Conservation (phyloP, 192 early-diverging fungal genomes). For the Spizellomyces punctatus region DNA sequence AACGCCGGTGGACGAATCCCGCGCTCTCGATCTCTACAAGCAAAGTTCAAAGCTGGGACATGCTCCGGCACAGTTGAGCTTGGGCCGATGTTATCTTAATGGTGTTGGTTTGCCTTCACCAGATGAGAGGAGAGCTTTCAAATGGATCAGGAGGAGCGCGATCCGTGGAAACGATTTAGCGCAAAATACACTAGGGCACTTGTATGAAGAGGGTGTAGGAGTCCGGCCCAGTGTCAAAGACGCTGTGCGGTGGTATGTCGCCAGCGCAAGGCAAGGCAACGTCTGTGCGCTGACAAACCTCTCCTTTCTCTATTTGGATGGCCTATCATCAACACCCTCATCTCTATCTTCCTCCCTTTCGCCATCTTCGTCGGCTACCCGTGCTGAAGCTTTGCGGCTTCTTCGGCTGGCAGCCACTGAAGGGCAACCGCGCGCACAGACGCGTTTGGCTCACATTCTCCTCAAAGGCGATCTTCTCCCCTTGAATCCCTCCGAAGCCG, state of each 20-base stretch:
- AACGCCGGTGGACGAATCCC: slow-evolving; percentile 40
- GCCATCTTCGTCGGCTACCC: slow-evolving; percentile 34
- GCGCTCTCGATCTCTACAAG: slow-evolving; percentile 58
- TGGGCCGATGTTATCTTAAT: slow-evolving; percentile 80
- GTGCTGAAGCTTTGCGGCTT: slow-evolving; percentile 63
- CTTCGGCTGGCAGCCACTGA: slow-evolving; percentile 67
- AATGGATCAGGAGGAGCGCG: slow-evolving; percentile 70
- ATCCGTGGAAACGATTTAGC: slow-evolving; percentile 69
- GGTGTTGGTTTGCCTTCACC: slow-evolving; percentile 66
- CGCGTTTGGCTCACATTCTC: slow-evolving; percentile 40
- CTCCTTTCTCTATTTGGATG: slow-evolving; percentile 41
- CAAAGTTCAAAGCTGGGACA: slow-evolving; percentile 52
- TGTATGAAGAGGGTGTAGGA: slow-evolving; percentile 82
- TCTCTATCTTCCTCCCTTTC: background rate
- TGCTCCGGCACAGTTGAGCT: slow-evolving; percentile 63
- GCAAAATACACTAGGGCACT: slow-evolving; percentile 79
- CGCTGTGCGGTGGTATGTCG: slow-evolving; percentile 75
- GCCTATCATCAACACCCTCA: background rate
- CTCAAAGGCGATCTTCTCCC: slow-evolving; percentile 27
- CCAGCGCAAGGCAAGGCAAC: slow-evolving; percentile 70
- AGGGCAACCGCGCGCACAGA: slow-evolving; percentile 51
- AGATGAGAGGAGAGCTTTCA: slow-evolving; percentile 66
- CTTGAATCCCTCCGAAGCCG: slow-evolving; percentile 36
- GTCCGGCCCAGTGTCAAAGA: slow-evolving; percentile 56
- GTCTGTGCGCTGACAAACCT: slow-evolving; percentile 62